A percentile compares a stretch with the other conserved stretches of the same genome.
Conservation (phyloP, 164 flowering plant genomes). For the Macadamia integrifolia region DNA sequence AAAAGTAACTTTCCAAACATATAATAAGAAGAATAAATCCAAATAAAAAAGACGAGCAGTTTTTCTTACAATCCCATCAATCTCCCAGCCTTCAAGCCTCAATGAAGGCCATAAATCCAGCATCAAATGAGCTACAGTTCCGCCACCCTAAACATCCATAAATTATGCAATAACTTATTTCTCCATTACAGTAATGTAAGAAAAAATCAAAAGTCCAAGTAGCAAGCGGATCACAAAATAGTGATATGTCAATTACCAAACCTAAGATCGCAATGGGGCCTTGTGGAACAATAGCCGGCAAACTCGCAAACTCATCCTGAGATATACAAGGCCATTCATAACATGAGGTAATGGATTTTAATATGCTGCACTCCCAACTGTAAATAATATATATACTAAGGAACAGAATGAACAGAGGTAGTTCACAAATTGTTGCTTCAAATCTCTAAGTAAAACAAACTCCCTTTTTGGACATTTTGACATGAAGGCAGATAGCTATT, state of each 20-base stretch:
- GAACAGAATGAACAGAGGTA: no score
- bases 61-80: constrained; percentile 61
- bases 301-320: constrained; percentile 77
- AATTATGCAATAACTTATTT: neutral
- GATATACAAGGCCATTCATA: neutral
- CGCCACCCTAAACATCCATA: constrained; percentile 59
- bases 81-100: constrained; percentile 85
- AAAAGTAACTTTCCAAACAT: neutral
- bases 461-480: no score
- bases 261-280: constrained; percentile 83
- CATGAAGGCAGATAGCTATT: no score
- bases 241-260: constrained; percentile 37
- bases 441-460: no score
- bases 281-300: constrained; percentile 70
- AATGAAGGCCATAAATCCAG: constrained; percentile 77
- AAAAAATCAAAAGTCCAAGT: neutral
- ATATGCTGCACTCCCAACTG: neutral
- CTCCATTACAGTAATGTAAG: neutral
- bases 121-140: constrained; percentile 73
- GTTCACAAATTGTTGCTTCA: no score
- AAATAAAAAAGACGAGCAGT: neutral
- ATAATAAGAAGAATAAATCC: neutral
- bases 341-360: neutral
- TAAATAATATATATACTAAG: neutral
- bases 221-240: neutral